Conservation (phyloP, 1,139 yeast species). For the Taphrina flavorubra region DNA sequence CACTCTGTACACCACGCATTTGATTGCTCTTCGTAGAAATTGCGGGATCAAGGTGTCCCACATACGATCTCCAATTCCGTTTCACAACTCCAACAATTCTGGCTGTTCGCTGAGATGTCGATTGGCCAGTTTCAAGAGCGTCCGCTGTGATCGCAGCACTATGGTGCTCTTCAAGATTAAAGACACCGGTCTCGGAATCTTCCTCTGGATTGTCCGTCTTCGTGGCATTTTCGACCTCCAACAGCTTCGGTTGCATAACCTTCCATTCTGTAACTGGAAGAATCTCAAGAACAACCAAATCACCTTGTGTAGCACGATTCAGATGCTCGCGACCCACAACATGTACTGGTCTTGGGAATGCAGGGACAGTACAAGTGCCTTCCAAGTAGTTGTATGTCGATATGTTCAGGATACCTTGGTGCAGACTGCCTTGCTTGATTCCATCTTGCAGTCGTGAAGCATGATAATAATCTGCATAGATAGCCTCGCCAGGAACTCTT, state of each 20-base stretch:
- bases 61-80: conserved; percentile 95
- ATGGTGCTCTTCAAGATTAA: conserved; percentile 71
- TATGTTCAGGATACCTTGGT: conserved; percentile 80
- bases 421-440: conserved; percentile 79
- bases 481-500: conserved; percentile 57
- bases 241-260: conserved; percentile 75
- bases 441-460: conserved; percentile 89
- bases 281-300: conserved; percentile 86
- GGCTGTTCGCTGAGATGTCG: conserved; percentile 82
- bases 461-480: conserved; percentile 79
- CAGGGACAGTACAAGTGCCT: conserved; percentile 75
- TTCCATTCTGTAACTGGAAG: conserved; percentile 89
- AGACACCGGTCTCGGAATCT: conserved; percentile 52
- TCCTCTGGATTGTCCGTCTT: conserved; percentile 60
- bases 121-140: conserved; percentile 52
- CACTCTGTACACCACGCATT: conserved; percentile 65
- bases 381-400: conserved; percentile 88
- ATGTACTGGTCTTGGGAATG: conserved; percentile 80
- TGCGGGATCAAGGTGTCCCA: conserved; percentile 87
- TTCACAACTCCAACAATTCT: conserved; percentile 84
- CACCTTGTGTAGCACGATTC: conserved; percentile 91
- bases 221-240: conserved; percentile 74
- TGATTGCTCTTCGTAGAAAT: conserved; percentile 57
- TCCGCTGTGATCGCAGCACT: conserved; percentile 64
- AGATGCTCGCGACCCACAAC: conserved; percentile 81